These are phyloP conservation scores for Apiospora pterosperma DNA, from an alignment of 2,329 filamentous ascomycete species.

Conservation along the genomic window DNA sequence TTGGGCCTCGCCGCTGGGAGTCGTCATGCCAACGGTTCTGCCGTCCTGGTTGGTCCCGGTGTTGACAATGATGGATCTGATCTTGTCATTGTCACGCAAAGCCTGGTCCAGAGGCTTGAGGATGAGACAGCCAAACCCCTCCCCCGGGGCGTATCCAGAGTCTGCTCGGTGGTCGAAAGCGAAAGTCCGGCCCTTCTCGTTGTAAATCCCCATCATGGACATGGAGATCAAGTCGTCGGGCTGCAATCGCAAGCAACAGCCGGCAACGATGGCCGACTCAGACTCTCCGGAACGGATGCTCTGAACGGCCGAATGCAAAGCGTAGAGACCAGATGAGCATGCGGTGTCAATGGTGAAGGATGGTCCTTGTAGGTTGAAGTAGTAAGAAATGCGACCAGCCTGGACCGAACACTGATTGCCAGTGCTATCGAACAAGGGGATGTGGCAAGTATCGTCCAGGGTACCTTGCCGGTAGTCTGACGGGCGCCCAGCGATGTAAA, in stretches of 20 bases:
- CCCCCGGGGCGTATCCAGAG: constrained; percentile 8
- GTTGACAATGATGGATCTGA: constrained; percentile 6
- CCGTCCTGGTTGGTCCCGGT: constrained; percentile 9
- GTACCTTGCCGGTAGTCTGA: constrained; percentile 16
- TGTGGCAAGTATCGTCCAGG: constrained; percentile 18
- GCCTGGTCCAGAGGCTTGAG: constrained; percentile 7
- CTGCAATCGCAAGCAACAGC: background rate
- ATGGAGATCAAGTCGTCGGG: constrained; percentile 1
- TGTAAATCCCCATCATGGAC: constrained; percentile 4
- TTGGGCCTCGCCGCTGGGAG: constrained; percentile 29
- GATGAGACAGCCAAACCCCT: constrained; percentile 8
- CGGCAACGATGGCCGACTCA: constrained; percentile 5
- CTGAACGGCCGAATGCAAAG: constrained; percentile 18
- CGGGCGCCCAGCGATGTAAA: constrained; percentile 25
- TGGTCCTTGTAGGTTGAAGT: constrained; percentile 15
- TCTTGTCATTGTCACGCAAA: constrained; percentile 4
- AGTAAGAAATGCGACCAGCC: constrained; percentile 16
- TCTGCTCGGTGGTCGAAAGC: constrained; percentile 7
- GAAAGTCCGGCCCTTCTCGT: constrained; percentile 1
- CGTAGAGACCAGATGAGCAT: constrained; percentile 14
- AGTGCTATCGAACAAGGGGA: constrained; percentile 23
- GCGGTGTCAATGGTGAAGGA: constrained; percentile 17
- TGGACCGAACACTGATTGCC: constrained; percentile 19
- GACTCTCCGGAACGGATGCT: constrained; percentile 6
- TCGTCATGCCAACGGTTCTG: constrained; percentile 13